phyloP scores from a whole-genome alignment of 1,284 basidiomycete species.

The Fomitopsis schrenkii region DNA sequence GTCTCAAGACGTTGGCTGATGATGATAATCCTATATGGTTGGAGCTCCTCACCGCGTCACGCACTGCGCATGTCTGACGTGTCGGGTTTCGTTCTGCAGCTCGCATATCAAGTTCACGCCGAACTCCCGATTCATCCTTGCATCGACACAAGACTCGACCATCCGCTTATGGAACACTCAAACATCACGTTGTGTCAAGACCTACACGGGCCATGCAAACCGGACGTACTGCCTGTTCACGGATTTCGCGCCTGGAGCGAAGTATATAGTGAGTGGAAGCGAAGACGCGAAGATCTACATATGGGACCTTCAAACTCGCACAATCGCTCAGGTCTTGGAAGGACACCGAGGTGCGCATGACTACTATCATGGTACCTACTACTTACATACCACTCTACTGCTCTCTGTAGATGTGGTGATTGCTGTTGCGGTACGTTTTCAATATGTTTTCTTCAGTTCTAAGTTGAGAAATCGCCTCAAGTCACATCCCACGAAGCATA shows the following conservation, averaged over 20 bases:
- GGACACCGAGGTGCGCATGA: constrained; percentile 69
- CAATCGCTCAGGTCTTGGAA: constrained; percentile 70
- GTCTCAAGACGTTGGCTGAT: constrained; percentile 94
- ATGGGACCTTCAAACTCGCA: constrained; percentile 88
- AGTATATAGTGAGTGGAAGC: constrained; percentile 82
- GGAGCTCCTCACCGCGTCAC: constrained; percentile 22
- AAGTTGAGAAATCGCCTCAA: constrained; percentile 23
- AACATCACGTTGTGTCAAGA: constrained; percentile 90
- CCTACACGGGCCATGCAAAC: constrained; percentile 82
- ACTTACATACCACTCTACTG: not conserved
- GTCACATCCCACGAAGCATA: constrained; percentile 68
- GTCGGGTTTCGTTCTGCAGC: constrained; percentile 33
- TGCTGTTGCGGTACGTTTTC: constrained; percentile 59
- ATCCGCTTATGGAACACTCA: constrained; percentile 94
- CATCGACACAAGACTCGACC: constrained; percentile 88
- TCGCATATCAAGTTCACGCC: constrained; percentile 89
- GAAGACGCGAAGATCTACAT: constrained; percentile 88
- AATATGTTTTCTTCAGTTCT: not conserved
- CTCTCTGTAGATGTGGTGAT: constrained; percentile 61
- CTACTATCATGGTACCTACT: not conserved
- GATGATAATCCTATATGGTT: constrained; percentile 93
- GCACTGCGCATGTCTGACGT: not conserved
- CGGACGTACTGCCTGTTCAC: constrained; percentile 72
- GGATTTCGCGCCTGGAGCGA: constrained; percentile 52
- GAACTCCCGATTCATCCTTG: constrained; percentile 85